Evolutionary conservation across 768 basidiomycete genomes (phyloP), one percentile per base, ranked within the genome.

Genomic region (Lyophyllum shimeji): DNA sequence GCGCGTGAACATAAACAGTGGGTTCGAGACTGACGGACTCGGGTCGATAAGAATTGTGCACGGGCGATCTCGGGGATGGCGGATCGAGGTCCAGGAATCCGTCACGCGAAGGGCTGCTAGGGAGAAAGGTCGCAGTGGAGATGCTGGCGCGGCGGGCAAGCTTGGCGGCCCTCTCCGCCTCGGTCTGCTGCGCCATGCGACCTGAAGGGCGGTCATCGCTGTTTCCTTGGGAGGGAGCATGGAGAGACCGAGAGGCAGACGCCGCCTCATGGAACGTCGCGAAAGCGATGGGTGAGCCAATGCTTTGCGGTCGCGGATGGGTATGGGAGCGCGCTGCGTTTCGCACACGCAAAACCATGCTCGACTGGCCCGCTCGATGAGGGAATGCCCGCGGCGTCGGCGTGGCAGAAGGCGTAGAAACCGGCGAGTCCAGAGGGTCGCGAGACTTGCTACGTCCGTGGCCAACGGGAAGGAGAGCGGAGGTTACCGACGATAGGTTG

Each of bases 381-480:
- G 43, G 39, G 3, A 49, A 50, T n/a, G n/a, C n/a, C n/a, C n/a
- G n/a, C n/a, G n/a, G n/a, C 0, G 37, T 57, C 4, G 56, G 45
- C 2, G 50, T n/a, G 1, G 46, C 3, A 17, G 29, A 13, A 11
- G 12, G 17, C 6, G 44, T 7, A 9, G 44, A 27, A 25, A 34
- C 43, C 18, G n/a, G 9, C 11, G 45, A 18, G 18, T 48, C 42
- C 3, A 53, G n/a, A 9, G 47, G 15, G 5, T 55, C 53, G 1
- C 42, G 50, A 2, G 56, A 61, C 37, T 61, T 63, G 27, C n/a
- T 33, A n/a, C 59, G 56, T 31, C 45, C 50, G 24, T 58, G 61
- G 13, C 48, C 47, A 3, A 50, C 27, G 24, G 58, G 55, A 27
- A 59, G 55, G 24, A 59, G 29, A 12, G 50, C 37, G 1, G 51